These are phyloP conservation scores for Boletus edulis DNA, from an alignment of 768 basidiomycete genomes.

Conservation along the genomic window DNA sequence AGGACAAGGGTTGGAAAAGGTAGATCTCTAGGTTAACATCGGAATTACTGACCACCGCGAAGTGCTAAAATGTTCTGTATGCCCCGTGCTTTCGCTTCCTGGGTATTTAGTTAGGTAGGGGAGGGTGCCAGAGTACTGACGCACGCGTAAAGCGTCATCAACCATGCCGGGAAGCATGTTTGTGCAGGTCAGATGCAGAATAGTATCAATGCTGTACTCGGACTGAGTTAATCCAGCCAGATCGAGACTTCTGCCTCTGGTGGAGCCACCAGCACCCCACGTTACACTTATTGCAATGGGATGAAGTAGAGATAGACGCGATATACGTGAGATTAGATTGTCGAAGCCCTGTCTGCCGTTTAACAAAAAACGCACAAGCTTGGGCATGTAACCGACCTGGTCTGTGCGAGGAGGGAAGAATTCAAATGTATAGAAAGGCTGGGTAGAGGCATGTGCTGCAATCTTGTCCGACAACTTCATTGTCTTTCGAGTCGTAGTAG, in stretches of 20 bases:
- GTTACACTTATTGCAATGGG: conserved; percentile 90
- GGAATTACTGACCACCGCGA: conserved; percentile 66
- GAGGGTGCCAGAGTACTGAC: conserved; percentile 14
- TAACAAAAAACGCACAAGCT: background rate
- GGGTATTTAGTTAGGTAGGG: conserved; percentile 5
- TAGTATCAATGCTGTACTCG: conserved; percentile 76
- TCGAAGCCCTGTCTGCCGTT: conserved; percentile 67
- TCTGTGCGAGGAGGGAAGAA: conserved; percentile 97
- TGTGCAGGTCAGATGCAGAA: conserved; percentile 95
- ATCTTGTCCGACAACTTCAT: conserved; percentile 83
- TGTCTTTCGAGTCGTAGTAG: background rate
- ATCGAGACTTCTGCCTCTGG: conserved; percentile 83
- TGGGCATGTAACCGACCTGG: conserved; percentile 47
- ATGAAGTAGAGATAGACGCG: conserved; percentile 69
- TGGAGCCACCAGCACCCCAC: conserved; percentile 97
- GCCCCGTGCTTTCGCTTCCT: conserved; percentile 79
- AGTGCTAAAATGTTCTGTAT: conserved; percentile 90
- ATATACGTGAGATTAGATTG: conserved; percentile 86
- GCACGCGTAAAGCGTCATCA: conserved; percentile 79
- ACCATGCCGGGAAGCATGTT: conserved; percentile 92
- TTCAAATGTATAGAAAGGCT: conserved; percentile 91
- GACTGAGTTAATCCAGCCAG: conserved; percentile 76
- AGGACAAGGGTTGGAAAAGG: background rate
- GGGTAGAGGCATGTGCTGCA: conserved; percentile 34
- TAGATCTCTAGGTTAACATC: background rate